Evolutionary conservation across 75 land plant genomes (phyloP).

Genomic region (Sequoiadendron giganteum): DNA sequence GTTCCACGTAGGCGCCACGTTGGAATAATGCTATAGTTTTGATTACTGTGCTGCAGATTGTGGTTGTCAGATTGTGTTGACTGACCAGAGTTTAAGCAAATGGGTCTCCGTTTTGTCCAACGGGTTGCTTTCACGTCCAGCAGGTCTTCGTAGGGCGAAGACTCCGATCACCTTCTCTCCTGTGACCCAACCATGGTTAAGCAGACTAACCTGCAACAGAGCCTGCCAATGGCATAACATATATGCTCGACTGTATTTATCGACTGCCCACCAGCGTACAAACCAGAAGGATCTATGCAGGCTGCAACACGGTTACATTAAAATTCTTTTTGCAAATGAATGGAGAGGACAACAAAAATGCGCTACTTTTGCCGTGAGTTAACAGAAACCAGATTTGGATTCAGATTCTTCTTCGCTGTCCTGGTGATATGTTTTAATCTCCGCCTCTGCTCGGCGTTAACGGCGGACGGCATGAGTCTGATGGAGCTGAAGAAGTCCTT

Average conservation of each 20-base stretch:
- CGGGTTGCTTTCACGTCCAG: not conserved
- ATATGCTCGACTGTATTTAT: not conserved
- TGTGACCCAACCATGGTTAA: not conserved
- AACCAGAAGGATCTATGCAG: not conserved
- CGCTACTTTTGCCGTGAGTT: not conserved
- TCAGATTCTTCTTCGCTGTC: not conserved
- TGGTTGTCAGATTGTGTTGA: not conserved
- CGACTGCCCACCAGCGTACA: not conserved
- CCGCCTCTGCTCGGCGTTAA: not conserved
- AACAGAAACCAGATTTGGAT: not conserved
- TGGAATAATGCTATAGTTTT: no score
- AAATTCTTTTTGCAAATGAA: not conserved
- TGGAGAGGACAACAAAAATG: not conserved
- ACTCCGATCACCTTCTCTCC: not conserved
- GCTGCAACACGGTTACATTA: no score
- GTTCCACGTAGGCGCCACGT: no score
- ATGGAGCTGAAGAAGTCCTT: conserved; percentile 37
- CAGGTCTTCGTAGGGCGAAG: not conserved
- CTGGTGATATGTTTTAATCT: not conserved
- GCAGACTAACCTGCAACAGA: no score
- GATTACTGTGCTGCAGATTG: not conserved
- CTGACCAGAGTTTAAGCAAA: not conserved
- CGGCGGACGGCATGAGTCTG: conserved; percentile 33
- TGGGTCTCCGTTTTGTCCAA: not conserved
- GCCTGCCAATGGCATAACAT: no score